phyloP scores from a whole-genome alignment of 306 rosid genomes.

The Quercus bicolor region DNA sequence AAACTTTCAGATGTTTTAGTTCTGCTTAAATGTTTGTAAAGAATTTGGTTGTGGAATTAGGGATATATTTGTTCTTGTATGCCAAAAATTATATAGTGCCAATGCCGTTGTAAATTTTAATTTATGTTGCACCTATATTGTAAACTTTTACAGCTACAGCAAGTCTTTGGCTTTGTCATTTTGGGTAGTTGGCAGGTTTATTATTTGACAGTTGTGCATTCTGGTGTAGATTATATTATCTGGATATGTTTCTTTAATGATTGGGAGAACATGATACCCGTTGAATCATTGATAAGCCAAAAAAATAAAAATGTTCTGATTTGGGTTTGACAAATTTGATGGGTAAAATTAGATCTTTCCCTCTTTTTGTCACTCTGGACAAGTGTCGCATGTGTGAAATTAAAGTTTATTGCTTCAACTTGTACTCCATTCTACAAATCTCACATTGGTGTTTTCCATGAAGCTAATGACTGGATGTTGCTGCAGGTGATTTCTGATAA shows the following conservation, averaged over 20 bases:
- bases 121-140: background rate
- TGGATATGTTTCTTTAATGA: background rate
- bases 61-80: background rate
- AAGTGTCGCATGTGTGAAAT: background rate
- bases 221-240: background rate
- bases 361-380: too few relatives aligned
- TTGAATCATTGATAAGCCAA: background rate
- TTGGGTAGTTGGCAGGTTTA: background rate
- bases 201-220: background rate
- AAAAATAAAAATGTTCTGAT: background rate
- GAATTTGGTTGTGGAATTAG: background rate
- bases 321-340: background rate
- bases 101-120: too few relatives aligned
- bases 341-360: too few relatives aligned
- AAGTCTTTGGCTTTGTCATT: background rate
- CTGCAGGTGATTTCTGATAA: conserved; percentile 38
- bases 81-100: too few relatives aligned
- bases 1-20: background rate
- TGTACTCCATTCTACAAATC: background rate
- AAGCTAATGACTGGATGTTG: conserved; percentile 21
- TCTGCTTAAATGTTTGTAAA: background rate
- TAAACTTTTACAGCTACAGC: background rate
- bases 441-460: background rate
- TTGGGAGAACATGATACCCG: background rate
- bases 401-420: background rate